Evolutionary conservation across 106 monocot species (phyloP).

Genomic region (Dioscorea alata): DNA sequence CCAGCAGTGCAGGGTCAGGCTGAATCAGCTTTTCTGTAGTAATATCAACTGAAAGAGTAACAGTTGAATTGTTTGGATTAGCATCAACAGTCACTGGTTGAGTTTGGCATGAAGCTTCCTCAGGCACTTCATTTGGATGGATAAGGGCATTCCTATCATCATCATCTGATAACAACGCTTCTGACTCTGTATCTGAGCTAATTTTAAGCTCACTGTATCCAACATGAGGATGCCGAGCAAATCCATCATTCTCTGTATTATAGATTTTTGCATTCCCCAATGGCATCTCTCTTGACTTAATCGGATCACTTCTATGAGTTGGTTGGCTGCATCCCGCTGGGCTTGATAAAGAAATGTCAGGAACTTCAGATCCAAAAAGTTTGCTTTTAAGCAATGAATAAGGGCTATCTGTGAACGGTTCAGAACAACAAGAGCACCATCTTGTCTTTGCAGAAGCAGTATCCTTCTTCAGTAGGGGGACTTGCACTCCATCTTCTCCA

Average conservation of each 20-base stretch:
- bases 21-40: conserved; percentile 14
- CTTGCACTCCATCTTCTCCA: conserved; percentile 15
- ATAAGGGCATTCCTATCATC: conserved; percentile 11
- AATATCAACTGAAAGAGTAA: conserved; percentile 5
- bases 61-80: neutral
- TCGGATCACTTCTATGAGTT: conserved; percentile 1
- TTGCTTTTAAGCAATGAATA: conserved; percentile 23
- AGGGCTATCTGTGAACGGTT: conserved; percentile 18
- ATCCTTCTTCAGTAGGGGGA: conserved; percentile 25
- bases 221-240: conserved; percentile 30
- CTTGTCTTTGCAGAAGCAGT: conserved; percentile 4
- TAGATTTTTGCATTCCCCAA: neutral
- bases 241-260: conserved; percentile 11
- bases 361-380: conserved; percentile 7
- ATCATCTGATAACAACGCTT: conserved; percentile 26
- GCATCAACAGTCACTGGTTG: conserved; percentile 1
- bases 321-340: neutral
- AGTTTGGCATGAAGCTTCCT: conserved; percentile 9
- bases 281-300: conserved; percentile 4
- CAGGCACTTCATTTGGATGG: conserved; percentile 3
- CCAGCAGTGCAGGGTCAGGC: conserved; percentile 3
- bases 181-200: conserved; percentile 46
- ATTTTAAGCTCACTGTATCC: conserved; percentile 42
- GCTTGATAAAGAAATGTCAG: conserved; percentile 9
- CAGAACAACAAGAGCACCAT: conserved; percentile 51